Percentiles rank a stretch among this genome's conserved stretches.
Conservation (phyloP, 768 basidiomycete genomes). For the Naematelia aurantialba region DNA sequence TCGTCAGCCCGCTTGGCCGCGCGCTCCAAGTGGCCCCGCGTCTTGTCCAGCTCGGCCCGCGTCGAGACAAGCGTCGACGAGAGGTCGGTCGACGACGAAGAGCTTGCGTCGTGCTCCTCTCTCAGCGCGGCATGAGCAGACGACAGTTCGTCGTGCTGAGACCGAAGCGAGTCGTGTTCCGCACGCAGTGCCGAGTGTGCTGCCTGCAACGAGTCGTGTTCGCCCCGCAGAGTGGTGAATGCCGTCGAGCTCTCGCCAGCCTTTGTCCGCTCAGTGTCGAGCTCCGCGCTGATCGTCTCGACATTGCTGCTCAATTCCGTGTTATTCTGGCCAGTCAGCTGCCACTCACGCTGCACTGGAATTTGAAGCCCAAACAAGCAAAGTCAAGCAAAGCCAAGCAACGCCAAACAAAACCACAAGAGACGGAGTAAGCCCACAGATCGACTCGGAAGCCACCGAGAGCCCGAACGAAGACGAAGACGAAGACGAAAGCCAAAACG, state of each 20-base stretch:
- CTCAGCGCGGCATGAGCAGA: conserved; percentile 10
- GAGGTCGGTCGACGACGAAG: conserved; percentile 8
- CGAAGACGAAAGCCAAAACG: background rate
- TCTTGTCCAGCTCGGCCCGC: conserved; percentile 18
- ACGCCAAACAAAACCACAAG: too few species aligned
- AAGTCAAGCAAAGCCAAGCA: too few species aligned
- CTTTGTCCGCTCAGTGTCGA: background rate
- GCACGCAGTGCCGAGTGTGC: background rate
- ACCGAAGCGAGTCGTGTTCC: conserved; percentile 8
- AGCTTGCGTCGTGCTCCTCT: conserved; percentile 10
- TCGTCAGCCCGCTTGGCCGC: conserved; percentile 36
- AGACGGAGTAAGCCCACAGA: too few species aligned
- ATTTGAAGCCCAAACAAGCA: too few species aligned
- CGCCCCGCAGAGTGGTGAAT: background rate
- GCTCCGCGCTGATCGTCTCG: background rate
- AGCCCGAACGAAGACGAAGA: too few species aligned
- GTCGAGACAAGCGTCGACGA: conserved; percentile 4
- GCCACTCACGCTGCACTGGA: too few species aligned
- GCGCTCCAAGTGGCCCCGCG: conserved; percentile 14
- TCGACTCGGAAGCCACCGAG: too few species aligned
- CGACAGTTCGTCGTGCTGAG: conserved; percentile 10
- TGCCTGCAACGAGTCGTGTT: background rate
- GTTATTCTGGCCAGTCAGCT: conserved; percentile 3
- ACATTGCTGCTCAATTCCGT: conserved; percentile 13
- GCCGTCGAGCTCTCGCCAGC: background rate